Evolutionary conservation across 208 protist genomes (phyloP), one percentile per base, ranked within the genome.

Genomic region (Tritrichomonas foetus): DNA sequence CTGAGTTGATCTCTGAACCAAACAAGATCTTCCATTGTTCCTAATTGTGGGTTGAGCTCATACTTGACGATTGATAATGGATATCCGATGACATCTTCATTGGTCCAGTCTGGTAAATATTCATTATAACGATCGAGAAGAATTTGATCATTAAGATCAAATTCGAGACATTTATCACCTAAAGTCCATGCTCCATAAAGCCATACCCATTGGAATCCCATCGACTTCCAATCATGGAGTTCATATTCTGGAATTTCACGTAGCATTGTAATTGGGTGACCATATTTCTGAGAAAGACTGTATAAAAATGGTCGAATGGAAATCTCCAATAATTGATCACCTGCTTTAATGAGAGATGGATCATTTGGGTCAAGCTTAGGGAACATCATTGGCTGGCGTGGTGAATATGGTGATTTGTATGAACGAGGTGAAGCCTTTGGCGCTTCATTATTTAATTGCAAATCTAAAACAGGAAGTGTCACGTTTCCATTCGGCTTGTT

Each of bases 21-120:
- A 20, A 22, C 50, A 5, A 94, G 25, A 47, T 94, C 94, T 92
- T 57, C 84, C 3, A 55, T 33, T 3, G n/a, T 50, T 30, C 94
- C 94, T 25, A 94, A 25, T 72, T 94, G 13, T 0, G 92, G 0
- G 27, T 94, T 94, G 93, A 64, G 27, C n/a, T 41, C 27, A n/a
- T 93, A 94, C 5, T 33, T 5, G 20, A 44, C 41, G n/a, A 94
- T 93, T 0, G 92, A 93, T 27, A 64, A 94, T 30, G 94, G 94
- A 27, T 93, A 94, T 3, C 94, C 94, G 53, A 94, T 94, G 22
- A 94, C 74, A 80, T 94, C 94, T 11, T 94, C 94, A 2, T 75
- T 49, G 27, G 33, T 57, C 80, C 61, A 94, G n/a, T 57, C 94
- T 47, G 94, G 94, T 5, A 94, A 55, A 93, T 94, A 92, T 41